Evolutionary conservation across 352 stramenopile species (phyloP).

Genomic region (Salisapilia sapeloensis): DNA sequence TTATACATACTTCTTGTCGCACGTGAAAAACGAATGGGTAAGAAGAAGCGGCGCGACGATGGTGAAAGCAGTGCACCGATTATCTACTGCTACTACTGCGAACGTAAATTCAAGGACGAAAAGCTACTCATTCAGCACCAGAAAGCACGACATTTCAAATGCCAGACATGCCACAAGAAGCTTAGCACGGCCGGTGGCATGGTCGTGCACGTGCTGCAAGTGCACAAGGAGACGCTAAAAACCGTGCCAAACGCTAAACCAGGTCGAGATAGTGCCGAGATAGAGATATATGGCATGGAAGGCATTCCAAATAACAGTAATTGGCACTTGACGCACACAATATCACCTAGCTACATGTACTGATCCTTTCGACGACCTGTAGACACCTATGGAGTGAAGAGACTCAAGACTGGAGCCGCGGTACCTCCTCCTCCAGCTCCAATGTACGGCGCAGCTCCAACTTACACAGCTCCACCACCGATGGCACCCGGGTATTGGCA

Average conservation of each 20-base stretch:
- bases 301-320: conserved; percentile 63
- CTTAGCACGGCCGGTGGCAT: conserved; percentile 81
- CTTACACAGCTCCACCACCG: too few relatives aligned
- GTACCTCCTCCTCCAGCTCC: too few relatives aligned
- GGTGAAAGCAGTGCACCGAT: conserved; percentile 4
- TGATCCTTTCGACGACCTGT: too few relatives aligned
- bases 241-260: conserved; percentile 76
- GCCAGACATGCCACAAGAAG: conserved; percentile 83
- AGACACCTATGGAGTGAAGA: too few relatives aligned
- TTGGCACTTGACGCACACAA: too few relatives aligned
- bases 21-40: conserved; percentile 65
- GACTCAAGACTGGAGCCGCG: too few relatives aligned
- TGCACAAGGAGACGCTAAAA: conserved; percentile 76
- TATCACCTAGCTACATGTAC: too few relatives aligned
- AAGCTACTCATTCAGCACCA: conserved; percentile 87
- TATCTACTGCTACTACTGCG: conserved; percentile 90
- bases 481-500: too few relatives aligned
- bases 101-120: conserved; percentile 84
- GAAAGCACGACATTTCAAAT: conserved; percentile 88
- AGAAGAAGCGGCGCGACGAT: conserved; percentile 73
- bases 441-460: too few relatives aligned
- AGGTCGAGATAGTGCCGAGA: conserved; percentile 53
- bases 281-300: conserved; percentile 86
- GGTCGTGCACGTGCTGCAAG: conserved; percentile 77
- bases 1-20: too few relatives aligned